Conservation (phyloP, 345 rosid species). For the Cardamine occulta region DNA sequence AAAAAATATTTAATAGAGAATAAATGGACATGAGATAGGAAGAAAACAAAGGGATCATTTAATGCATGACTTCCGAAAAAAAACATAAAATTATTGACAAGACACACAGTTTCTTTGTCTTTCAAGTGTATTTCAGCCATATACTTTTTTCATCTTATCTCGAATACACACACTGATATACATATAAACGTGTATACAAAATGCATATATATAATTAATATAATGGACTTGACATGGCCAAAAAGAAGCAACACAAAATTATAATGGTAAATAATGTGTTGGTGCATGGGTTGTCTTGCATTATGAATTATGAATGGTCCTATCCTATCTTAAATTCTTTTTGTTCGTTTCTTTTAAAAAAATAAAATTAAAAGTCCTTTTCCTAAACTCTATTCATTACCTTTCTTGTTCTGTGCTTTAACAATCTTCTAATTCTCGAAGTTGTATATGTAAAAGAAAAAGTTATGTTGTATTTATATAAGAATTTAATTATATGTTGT, state of each 20-base stretch:
- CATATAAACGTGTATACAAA: conserved; percentile 15
- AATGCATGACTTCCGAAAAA: conserved; percentile 36
- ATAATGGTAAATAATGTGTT: conserved; percentile 35
- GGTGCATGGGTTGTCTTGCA: conserved; percentile 38
- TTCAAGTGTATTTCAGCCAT: conserved; percentile 32
- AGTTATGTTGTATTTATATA: not conserved
- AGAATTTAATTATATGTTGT: too few relatives aligned
- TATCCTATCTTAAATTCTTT: conserved; percentile 27
- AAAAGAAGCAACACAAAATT: conserved; percentile 36
- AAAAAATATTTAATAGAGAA: conserved; percentile 28
- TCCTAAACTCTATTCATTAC: conserved; percentile 16
- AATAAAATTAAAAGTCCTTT: not conserved
- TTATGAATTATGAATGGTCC: conserved; percentile 40
- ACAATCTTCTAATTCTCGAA: not conserved
- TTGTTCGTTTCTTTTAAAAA: not conserved
- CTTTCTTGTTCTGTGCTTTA: conserved; percentile 2
- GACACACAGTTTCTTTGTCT: conserved; percentile 38
- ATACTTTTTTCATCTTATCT: conserved; percentile 33
- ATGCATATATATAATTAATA: conserved; percentile 3
- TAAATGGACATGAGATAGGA: conserved; percentile 24
- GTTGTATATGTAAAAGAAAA: not conserved
- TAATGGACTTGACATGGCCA: conserved; percentile 33
- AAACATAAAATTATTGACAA: conserved; percentile 31
- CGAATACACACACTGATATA: conserved; percentile 14
- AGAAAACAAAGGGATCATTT: conserved; percentile 33